Base-by-base conservation (phyloP, 2,329 filamentous ascomycete genomes). In the Verticillium nubilum region DNA sequence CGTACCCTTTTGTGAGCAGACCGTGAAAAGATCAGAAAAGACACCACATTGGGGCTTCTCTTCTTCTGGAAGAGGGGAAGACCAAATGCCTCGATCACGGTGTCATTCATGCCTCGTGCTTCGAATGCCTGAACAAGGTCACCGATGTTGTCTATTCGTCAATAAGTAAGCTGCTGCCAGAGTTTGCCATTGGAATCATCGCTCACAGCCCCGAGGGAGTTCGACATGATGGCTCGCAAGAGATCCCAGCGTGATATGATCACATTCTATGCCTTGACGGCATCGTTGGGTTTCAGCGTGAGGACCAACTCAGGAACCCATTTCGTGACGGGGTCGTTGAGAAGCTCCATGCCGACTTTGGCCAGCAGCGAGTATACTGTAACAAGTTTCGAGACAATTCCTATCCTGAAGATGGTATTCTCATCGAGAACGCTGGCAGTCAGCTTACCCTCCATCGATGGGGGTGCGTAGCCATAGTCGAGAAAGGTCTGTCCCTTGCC, bases 391-490 rank as follows among this genome's bases (percentile, higher is more conserved):
- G 73, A 70, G 1, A 72, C 65, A 58, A 72, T 74, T 0, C 70
- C 73, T 5, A 75, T 69, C 2, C 72, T 65, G 37, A 69, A 74
- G 15, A 74, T 63, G 3, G 74, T 75, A 23, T 74, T 59, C 23
- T 68, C 60, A 15, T 72, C 66, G 26, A 76, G 60, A 19, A 60
- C 54, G 0, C 63, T 64, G 0, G 61, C 56, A 0, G 67, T 68
- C 0, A 71, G 50, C 5, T 54, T 17, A 7, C 23, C 13, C 28
- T 23, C n/a, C 52, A 25, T 33, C 5, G 27, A 28, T 12, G 52
- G 17, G 5, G 52, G 52, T 4, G 27, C 27, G 27, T 54, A 54
- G 4, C 17, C 26, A 23, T 29, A 54, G n/a, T 54, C 27, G 3
- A 54, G 52, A 23, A 31, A 31, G 4, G 13, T 28, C 17, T 54